Percentiles rank a stretch among this genome's conserved stretches.
Evolutionary conservation across 2,329 filamentous ascomycete genomes (phyloP).

Genomic region (Colletotrichum echinochloae): DNA sequence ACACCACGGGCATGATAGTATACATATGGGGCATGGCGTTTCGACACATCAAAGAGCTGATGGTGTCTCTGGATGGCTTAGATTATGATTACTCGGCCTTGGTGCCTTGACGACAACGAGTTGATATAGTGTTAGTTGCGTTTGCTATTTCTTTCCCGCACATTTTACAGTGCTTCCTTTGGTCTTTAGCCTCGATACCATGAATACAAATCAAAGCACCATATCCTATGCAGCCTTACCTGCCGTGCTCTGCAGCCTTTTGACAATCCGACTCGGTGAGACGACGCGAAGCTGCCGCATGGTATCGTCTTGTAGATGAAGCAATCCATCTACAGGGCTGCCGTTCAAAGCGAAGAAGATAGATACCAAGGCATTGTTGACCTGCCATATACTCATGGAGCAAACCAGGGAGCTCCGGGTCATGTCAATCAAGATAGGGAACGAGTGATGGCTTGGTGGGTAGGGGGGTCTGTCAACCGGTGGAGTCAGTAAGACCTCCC

Average conservation of each 20-base stretch:
- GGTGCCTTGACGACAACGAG: not conserved
- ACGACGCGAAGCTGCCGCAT: not conserved
- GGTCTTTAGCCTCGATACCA: constrained; percentile 3
- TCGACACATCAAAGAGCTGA: constrained; percentile 14
- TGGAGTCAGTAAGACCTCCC: no score
- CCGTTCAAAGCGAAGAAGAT: not conserved
- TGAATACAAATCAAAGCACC: not conserved
- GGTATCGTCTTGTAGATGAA: not conserved
- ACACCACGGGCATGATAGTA: constrained; percentile 9
- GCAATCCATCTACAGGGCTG: not conserved
- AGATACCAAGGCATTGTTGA: no score
- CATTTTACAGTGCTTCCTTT: not conserved
- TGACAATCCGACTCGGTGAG: not conserved
- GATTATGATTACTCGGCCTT: not conserved
- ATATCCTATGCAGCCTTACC: no score
- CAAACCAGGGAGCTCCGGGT: no score
- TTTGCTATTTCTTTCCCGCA: not conserved
- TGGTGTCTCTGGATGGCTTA: constrained; percentile 2
- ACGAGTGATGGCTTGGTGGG: no score
- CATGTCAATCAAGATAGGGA: not conserved
- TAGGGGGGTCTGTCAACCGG: not conserved
- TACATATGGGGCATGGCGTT: constrained; percentile 2
- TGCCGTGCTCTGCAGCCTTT: not conserved
- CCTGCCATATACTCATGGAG: no score
- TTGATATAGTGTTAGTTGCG: not conserved